Base-by-base conservation (phyloP, 2,329 filamentous ascomycete genomes). In the Fusarium pininemorale region DNA sequence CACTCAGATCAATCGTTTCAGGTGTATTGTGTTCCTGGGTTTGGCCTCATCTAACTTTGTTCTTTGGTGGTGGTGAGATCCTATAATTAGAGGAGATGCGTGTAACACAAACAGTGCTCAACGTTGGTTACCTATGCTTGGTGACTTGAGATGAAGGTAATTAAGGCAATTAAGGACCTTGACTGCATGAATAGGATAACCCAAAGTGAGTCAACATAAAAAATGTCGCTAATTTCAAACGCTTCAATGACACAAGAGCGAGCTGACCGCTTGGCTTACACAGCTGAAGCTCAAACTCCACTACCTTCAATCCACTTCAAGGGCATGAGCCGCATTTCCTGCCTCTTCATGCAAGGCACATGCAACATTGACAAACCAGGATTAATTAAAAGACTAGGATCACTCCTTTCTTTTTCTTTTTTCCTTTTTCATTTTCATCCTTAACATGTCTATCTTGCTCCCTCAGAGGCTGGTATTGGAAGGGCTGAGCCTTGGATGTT, bases 271-370 rank as follows among this genome's bases (percentile, higher is more conserved):
- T 64, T 44, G 38, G 60, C 63, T 54, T 32, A 42, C 47, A 61
- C 35, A 68, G 47, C 39, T 53, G 35, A 60, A 47, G 39, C 50
- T 48, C 45, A 48, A 45, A 48, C 54, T 69, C 54, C 59, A 54
- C 24, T 39, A 74, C 65, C 50, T n/a, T 8, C 41, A 58, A 69
- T 53, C 55, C 59, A 69, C 54, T 69, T 64, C 63, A 72, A 61
- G 59, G 72, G 64, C 59, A 50, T 45, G 60, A 68, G 38, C 50
- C 48, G 48, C 69, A 59, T 53, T 58, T 65, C 42, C 60, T 47
- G 56, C 55, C 67, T 53, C 53, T 38, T 74, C 56, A 73, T 75
- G 72, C 57, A 74, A 74, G 72, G 72, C 55, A 75, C 72, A 55
- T 57, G 59, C 53, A 50, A 59, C 68, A 38, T 47, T 35, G 39